Evolutionary conservation across 768 basidiomycete species (phyloP), one percentile per base, ranked within the genome.

Genomic region (Termitomyces sp.): DNA sequence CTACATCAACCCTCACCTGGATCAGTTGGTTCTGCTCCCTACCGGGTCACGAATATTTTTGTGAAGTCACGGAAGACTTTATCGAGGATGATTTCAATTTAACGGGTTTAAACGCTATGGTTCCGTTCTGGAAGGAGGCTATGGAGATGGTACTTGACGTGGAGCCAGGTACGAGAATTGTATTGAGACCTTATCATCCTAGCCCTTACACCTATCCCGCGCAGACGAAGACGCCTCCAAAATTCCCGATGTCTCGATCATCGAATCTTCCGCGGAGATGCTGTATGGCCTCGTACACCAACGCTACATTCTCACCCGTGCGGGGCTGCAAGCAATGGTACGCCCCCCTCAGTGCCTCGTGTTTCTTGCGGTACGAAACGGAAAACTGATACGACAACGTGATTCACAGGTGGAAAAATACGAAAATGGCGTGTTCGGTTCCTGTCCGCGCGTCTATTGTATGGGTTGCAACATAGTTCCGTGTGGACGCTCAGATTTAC

Each of bases 101-200:
- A 42, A 99, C 97, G 6, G 97, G 97, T 7, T 76, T 99, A 73
- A 96, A 95, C 70, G 84, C 84, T 36, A 88, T 96, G 88, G 97
- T 98, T 18, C 97, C 97, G 8, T 99, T 99, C 73, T 99, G 96
- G 94, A 98, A 98, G 74, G 97, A 99, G 74, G 97, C 97, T 49
- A 92, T 99, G 90, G 97, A 99, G 79, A 99, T 99, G 97, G 94
- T 99, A 16, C 76, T 99, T 66, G 97, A 99, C 77, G 96, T 98
- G 57, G 97, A 99, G 76, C 94, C 97, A 80, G 95, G 96, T 96
- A 72, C 74, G 88, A 66, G 66, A 57, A 24, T 24, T 52, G 32
- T 48, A 39, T 45, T 38, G 39, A 38, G 40, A 33, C 38, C 35
- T 36, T 33, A 36, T 57, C 18, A 51, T 49, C 16, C 16, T 49